Evolutionary conservation across 192 early-diverging fungal species (phyloP), one percentile per base, ranked within the genome.

Genomic region (Gryganskiella cystojenkinii): DNA sequence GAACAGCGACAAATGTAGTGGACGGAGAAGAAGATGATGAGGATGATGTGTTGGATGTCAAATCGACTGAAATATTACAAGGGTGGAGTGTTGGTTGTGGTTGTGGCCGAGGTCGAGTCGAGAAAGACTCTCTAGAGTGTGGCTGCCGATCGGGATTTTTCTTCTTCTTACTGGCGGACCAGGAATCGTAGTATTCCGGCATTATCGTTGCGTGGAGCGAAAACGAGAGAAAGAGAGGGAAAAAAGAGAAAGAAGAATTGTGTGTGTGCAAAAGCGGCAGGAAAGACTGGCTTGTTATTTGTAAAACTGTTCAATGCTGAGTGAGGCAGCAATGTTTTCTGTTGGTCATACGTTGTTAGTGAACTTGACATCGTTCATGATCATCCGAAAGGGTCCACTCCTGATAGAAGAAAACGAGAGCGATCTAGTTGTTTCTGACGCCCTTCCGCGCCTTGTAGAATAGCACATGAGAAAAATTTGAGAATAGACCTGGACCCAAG

Each of bases 131-230:
- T 24, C 27, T n/a, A 1, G 54, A 10, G 27, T 45, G 51, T 53
- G n/a, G n/a, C n/a, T 25, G 27, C 20, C 70, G 70, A 44, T 35
- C 22, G 25, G 37, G 35, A 63, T 50, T 57, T 54, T 51, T 67
- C 56, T 58, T 67, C 34, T 46, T 67, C 46, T 67, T 76, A 30
- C 47, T 67, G 22, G 65, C 73, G n/a, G 73, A 76, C 73, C 73
- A 76, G 22, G 65, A 45, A 24, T 76, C 73, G 34, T 76, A 76
- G 31, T 76, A 76, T 33, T 68, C 65, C 2, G 65, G 14, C 73
- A 76, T 76, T 11, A 14, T 35, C 20, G 22, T 35, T 40, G 35
- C 22, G 42, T 28, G 61, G 47, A 43, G 13, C 6, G 45, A 55
- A 19, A 33, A 4, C 22, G 52, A 22, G 20, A 33, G n/a, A 13